Base-by-base conservation (phyloP, 805 yeast species). In the Debaryomyces castellii region DNA sequence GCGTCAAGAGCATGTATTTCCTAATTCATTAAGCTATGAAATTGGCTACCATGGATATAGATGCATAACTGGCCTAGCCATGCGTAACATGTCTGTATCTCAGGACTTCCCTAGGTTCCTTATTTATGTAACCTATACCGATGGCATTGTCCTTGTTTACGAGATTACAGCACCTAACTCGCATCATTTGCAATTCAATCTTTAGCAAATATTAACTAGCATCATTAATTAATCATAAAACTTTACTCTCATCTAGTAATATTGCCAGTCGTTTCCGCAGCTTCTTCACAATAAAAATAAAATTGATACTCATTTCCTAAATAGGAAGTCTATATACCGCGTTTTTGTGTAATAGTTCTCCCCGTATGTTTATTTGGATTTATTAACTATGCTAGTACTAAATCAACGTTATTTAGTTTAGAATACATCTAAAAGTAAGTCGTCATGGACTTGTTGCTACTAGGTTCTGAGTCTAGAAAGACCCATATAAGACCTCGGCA, bases 391-490 rank as follows among this genome's bases (percentile, higher is more conserved):
- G n/a, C 4, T 10, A 6, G 12, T 10, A 10, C 7, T 25, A 25
- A 16, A 23, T 38, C 32, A 38, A 22, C 20, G 14, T 9, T 22
- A 16, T 4, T n/a, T 14, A 11, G n/a, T 18, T 25, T 17, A n/a
- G 17, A 9, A 10, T 39, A 21, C 18, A 33, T 20, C 12, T n/a
- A n/a, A 12, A 32, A 39, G 21, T 23, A 39, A 21, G 6, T 25
- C 42, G 30, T 12, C 30, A 71, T 71, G 77, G 73, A 71, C 50
- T 53, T 68, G 45, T 53, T 72, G 39, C 74, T 69, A 54, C 69
- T 73, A n/a, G 90, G 90, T 1, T 66, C 73, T 28, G 73, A 71
- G 55, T 80, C 89, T 34, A 73, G 91, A n/a, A 83, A 80, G 57
- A 83, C 88, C 0, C 89, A 89, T 5, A 63, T 82, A 14, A 64